Conservation (phyloP, 345 rosid species). For the Bruguiera sexangula region DNA sequence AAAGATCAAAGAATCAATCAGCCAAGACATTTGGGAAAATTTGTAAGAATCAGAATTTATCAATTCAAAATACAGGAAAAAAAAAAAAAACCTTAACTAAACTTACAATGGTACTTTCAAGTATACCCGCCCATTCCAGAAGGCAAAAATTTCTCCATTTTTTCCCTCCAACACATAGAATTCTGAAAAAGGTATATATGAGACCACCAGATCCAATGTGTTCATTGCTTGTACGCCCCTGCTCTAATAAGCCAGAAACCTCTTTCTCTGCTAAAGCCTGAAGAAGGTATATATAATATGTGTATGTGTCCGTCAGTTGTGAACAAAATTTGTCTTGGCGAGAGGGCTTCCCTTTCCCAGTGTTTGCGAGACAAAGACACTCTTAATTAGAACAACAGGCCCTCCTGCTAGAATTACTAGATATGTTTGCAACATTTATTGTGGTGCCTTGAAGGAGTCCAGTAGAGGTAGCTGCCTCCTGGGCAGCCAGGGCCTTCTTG, state of each 20-base stretch:
- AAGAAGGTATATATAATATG: neutral
- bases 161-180: neutral
- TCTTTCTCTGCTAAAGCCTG: neutral
- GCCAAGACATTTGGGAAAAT: neutral
- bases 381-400: constrained; percentile 53
- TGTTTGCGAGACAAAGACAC: neutral
- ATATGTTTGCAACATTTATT: constrained; percentile 52
- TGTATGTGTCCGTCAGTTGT: neutral
- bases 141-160: neutral
- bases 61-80: neutral
- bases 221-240: constrained; percentile 6
- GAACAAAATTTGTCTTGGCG: constrained; percentile 4
- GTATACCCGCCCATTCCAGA: neutral
- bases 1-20: too few species aligned
- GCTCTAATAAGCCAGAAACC: constrained; percentile 9
- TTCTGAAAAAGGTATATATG: neutral
- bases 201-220: neutral
- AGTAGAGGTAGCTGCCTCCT: constrained; percentile 39
- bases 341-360: neutral
- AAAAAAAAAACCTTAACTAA: neutral
- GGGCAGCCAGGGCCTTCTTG: constrained; percentile 61
- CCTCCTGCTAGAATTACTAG: constrained; percentile 39
- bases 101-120: constrained; percentile 3
- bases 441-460: constrained; percentile 62
- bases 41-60: constrained; percentile 1